A percentile compares a stretch with the other conserved stretches of the same genome.
These are phyloP conservation scores for Avena sativa DNA, from an alignment of 176 grass and related monocot genomes.

Conservation along the genomic window DNA sequence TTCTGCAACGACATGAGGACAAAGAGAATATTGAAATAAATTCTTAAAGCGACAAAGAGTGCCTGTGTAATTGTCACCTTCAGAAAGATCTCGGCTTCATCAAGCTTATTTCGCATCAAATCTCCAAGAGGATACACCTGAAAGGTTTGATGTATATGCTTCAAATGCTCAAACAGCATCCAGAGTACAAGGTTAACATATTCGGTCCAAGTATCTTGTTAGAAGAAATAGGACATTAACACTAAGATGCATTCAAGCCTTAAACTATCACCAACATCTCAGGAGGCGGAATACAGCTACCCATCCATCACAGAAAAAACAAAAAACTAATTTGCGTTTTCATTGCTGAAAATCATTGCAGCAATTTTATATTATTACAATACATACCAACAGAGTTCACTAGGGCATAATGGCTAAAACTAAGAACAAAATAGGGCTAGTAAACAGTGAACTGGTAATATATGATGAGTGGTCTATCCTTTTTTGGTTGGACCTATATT, in stretches of 20 bases:
- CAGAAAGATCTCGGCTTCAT: constrained; percentile 59
- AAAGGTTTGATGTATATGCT: constrained; percentile 28
- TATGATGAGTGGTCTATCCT: too few relatives aligned
- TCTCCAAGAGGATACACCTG: constrained; percentile 48
- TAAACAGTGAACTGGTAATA: too few relatives aligned
- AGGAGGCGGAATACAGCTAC: neutral
- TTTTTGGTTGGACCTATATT: too few relatives aligned
- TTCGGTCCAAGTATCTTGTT: too few relatives aligned
- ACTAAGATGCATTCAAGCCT: neutral
- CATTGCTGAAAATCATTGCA: constrained; percentile 14
- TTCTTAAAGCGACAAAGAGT: neutral
- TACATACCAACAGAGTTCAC: neutral
- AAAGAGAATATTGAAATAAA: neutral
- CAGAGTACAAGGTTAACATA: neutral
- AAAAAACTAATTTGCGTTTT: neutral
- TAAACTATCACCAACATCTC: neutral
- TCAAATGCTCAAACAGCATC: neutral
- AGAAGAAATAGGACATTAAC: neutral
- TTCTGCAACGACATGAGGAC: neutral
- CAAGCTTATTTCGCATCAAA: constrained; percentile 69
- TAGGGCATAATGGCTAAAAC: neutral
- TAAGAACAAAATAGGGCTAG: neutral
- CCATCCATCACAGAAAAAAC: neutral
- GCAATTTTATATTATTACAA: neutral
- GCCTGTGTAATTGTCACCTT: constrained; percentile 47